Evolutionary conservation across 257 asterid species (phyloP).

Genomic region (Capsicum rhomboideum): DNA sequence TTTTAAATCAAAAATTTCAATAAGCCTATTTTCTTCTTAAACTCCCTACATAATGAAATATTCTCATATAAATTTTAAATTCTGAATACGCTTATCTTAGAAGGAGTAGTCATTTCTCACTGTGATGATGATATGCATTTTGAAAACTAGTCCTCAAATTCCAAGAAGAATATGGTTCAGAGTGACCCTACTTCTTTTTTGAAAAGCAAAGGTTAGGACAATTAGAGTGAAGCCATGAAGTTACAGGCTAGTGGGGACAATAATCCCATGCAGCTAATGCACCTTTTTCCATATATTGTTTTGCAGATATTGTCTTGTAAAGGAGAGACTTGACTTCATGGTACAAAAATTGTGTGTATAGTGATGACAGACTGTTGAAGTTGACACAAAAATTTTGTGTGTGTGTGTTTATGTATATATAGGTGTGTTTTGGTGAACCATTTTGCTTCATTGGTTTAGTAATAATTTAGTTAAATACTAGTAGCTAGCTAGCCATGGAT

Average conservation of each 20-base stretch:
- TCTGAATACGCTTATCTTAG: rapidly evolving
- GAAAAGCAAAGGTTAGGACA: neutral
- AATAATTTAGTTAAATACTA: neutral
- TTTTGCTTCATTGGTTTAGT: slow-evolving; percentile 4
- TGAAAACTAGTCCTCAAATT: neutral
- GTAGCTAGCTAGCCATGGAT: slow-evolving; percentile 24
- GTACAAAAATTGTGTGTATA: slow-evolving; percentile 21
- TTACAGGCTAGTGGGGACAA: slow-evolving; percentile 29
- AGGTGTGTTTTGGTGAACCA: slow-evolving; percentile 9
- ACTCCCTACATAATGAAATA: neutral
- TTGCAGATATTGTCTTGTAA: slow-evolving; percentile 49
- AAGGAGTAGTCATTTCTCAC: neutral
- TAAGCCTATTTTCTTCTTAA: neutral
- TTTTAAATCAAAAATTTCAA: neutral
- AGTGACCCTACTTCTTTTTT: slow-evolving; percentile 3
- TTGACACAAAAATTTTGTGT: slow-evolving; percentile 3
- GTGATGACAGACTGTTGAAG: slow-evolving; percentile 26
- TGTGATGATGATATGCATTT: neutral
- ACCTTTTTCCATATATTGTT: slow-evolving; percentile 24
- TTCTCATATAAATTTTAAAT: neutral
- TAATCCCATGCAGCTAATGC: slow-evolving; percentile 23
- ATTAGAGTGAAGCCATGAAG: neutral
- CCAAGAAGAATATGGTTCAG: neutral
- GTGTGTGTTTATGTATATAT: slow-evolving; percentile 20
- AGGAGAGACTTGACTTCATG: slow-evolving; percentile 37